These are phyloP conservation scores for Euphorbia pulcherrima DNA, from an alignment of 345 rosid species.

Conservation along the genomic window DNA sequence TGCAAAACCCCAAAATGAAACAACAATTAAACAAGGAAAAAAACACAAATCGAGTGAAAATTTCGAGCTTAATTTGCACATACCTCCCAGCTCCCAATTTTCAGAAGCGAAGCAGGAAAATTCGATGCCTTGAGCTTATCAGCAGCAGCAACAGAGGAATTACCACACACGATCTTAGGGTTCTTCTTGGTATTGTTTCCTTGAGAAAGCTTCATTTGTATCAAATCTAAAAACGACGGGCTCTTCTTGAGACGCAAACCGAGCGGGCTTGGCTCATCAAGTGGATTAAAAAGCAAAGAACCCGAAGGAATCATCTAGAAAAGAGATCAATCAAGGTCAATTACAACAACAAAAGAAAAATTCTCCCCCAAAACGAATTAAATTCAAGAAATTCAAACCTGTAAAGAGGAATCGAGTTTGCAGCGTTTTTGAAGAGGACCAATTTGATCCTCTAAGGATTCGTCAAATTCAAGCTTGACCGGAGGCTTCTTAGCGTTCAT, in stretches of 20 bases:
- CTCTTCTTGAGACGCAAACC: conserved; percentile 86
- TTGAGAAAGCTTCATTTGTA: conserved; percentile 82
- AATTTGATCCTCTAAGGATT: conserved; percentile 29
- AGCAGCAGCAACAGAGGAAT: conserved; percentile 18
- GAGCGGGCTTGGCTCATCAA: conserved; percentile 91
- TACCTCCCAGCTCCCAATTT: conserved; percentile 91
- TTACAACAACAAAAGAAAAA: not conserved
- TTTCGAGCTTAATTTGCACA: not conserved
- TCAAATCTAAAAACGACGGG: conserved; percentile 87
- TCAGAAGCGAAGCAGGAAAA: conserved; percentile 71
- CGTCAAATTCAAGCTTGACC: conserved; percentile 39
- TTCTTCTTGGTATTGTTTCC: conserved; percentile 47
- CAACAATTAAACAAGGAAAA: not conserved
- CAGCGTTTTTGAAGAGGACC: conserved; percentile 38
- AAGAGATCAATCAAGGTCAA: not conserved
- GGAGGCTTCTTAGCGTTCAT: conserved; percentile 29
- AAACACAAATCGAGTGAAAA: not conserved
- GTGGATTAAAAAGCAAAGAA: conserved; percentile 47
- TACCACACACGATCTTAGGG: conserved; percentile 12
- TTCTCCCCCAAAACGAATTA: not conserved
- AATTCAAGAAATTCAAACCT: conserved; percentile 23
- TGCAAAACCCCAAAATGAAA: conserved; percentile 23
- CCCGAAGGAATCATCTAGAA: not conserved
- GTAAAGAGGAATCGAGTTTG: conserved; percentile 27
- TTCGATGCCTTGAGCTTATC: conserved; percentile 97